A percentile compares a stretch with the other conserved stretches of the same genome.
Evolutionary conservation across 1,284 basidiomycete species (phyloP).

Genomic region (Neonothopanus nambi): DNA sequence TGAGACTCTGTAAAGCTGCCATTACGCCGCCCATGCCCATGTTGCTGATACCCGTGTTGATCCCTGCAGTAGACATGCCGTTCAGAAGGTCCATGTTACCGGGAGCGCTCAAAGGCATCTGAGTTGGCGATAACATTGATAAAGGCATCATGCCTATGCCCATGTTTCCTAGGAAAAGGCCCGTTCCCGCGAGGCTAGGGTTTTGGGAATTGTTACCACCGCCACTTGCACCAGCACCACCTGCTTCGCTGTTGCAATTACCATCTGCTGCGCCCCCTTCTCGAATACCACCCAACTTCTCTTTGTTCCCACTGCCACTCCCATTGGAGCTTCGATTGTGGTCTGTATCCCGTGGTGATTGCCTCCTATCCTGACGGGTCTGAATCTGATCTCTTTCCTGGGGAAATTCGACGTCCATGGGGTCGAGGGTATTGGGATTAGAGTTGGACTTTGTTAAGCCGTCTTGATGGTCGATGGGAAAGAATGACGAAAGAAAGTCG

Average conservation of each 20-base stretch:
- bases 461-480: conserved; percentile 1
- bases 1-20: conserved; percentile 11
- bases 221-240: too few relatives aligned
- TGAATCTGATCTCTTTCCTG: too few relatives aligned
- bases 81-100: not conserved
- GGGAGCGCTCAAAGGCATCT: conserved; percentile 1
- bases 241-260: too few relatives aligned
- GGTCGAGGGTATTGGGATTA: too few relatives aligned
- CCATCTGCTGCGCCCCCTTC: too few relatives aligned
- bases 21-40: conserved; percentile 12
- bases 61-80: not conserved
- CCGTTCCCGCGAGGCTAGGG: too few relatives aligned
- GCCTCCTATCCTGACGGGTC: not conserved
- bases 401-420: too few relatives aligned
- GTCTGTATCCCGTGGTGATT: too few relatives aligned
- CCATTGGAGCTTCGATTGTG: too few relatives aligned
- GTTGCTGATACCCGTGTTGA: not conserved
- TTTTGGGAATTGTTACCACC: too few relatives aligned
- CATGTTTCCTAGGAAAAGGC: not conserved
- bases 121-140: not conserved
- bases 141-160: not conserved
- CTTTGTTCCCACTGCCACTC: too few relatives aligned
- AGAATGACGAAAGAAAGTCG: conserved; percentile 1
- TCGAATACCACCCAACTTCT: too few relatives aligned
- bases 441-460: not conserved